Evolutionary conservation across 495 filamentous ascomycete genomes (phyloP).

Genomic region (Lentithecium fluviatile): DNA sequence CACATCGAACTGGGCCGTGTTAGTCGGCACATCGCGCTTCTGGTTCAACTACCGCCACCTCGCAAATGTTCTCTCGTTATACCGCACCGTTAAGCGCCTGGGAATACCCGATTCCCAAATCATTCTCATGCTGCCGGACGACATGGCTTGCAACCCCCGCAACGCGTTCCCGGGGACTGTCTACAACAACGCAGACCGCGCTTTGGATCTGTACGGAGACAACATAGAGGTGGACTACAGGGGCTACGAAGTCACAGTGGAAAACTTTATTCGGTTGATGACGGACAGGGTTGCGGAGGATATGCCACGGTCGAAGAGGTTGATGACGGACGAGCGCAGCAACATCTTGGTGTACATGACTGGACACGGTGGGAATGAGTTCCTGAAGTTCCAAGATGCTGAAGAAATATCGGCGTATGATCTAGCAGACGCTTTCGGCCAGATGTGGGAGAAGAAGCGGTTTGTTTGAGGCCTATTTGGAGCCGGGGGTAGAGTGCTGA

Average conservation of each 20-base stretch:
- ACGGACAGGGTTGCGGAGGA: conserved; percentile 91
- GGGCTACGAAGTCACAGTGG: conserved; percentile 97
- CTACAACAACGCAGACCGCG: conserved; percentile 96
- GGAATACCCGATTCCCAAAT: conserved; percentile 98
- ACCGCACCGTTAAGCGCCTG: conserved; percentile 96
- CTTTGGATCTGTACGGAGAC: conserved; percentile 93
- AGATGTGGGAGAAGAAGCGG: conserved; percentile 99
- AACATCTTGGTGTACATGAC: conserved; percentile 99
- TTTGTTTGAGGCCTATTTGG: conserved; percentile 41
- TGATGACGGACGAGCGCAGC: conserved; percentile 88
- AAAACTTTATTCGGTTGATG: conserved; percentile 94
- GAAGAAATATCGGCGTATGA: conserved; percentile 97
- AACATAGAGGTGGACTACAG: conserved; percentile 99
- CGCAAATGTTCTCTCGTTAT: conserved; percentile 95
- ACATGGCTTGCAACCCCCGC: conserved; percentile 98
- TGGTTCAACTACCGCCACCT: conserved; percentile 99
- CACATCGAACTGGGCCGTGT: conserved; percentile 97
- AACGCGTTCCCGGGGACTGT: conserved; percentile 97
- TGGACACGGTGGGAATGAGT: conserved; percentile 96
- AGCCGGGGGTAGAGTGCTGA: neutral
- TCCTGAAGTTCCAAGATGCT: conserved; percentile 96
- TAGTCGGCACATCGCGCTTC: conserved; percentile 97
- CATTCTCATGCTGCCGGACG: conserved; percentile 98
- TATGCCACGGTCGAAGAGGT: conserved; percentile 86
- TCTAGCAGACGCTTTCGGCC: conserved; percentile 94